Evolutionary conservation across 306 rosid genomes (phyloP), one percentile per base, ranked within the genome.

Genomic region (Sechiopsis laciniata): DNA sequence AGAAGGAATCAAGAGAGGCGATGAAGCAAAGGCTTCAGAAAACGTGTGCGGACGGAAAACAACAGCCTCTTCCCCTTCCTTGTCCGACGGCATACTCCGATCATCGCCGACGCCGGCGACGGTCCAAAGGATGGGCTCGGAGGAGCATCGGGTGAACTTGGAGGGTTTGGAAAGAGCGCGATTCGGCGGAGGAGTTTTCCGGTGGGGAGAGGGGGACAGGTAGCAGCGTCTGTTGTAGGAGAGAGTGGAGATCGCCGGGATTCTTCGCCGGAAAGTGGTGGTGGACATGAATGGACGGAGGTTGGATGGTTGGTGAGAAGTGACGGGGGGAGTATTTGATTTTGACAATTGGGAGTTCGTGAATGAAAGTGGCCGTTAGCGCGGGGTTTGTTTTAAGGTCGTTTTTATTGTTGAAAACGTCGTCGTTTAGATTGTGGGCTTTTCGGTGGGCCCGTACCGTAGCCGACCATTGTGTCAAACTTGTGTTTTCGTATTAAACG

Each of bases 1-100:
- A 6, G 73, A 68, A 68, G 73, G 73, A 19, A 48, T 68, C 73
- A 68, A 48, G 13, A 68, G 15, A 68, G 73, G 73, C 0, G 73
- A 68, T 21, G 73, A 68, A 14, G 12, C 56, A 12, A 68, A 68
- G 56, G 73, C 73, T 68, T 68, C 56, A 0, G 73, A 68, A 68
- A 68, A 68, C 56, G 56, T 68, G 48, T 48, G 73, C 7, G 40
- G 73, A 19, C 73, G 56, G 20, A 68, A 48, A 46, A 68, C 13
- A 68, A 48, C 12, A 46, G 50, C 40, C 29, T 24, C 73, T 21
- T 68, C 57, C 3, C 73, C 57, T 68, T 68, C 56, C 40, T 52
- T 45, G 3, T 68, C 73, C 8, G 55, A 48, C 7, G 11, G 2
- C 5, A 20, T 2, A 45, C 2, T 48, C 42, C 19, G 55, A 68